Percentiles rank a stretch among this genome's conserved stretches.
These are phyloP conservation scores for Oryza coarctata DNA, from an alignment of 176 grass and related monocot species.

Conservation along the genomic window DNA sequence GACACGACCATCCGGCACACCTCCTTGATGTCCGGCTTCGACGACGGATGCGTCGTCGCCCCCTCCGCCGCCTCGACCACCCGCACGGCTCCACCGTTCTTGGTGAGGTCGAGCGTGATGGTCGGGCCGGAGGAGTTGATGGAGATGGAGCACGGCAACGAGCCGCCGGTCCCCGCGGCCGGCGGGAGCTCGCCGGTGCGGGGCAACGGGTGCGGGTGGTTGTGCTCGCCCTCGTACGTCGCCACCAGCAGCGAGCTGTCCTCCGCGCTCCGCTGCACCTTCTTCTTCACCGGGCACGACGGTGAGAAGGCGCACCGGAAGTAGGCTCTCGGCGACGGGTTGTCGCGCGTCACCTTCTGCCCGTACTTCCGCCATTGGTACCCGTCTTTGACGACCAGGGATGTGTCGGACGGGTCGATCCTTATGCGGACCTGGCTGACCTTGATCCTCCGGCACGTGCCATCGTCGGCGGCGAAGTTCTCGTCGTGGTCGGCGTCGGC, in stretches of 20 bases:
- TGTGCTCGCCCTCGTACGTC: conserved; percentile 94
- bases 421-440: conserved; percentile 36
- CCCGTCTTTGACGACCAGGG: conserved; percentile 73
- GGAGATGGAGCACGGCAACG: conserved; percentile 59
- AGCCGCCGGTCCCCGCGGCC: neutral
- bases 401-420: conserved; percentile 64
- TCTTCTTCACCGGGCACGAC: conserved; percentile 93
- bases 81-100: conserved; percentile 14
- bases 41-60: neutral
- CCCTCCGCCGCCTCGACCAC: neutral
- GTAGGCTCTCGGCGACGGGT: conserved; percentile 88
- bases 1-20: conserved; percentile 46
- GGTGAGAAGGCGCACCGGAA: conserved; percentile 81
- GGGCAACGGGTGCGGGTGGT: conserved; percentile 50
- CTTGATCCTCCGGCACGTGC: conserved; percentile 46
- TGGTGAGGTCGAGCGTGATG: conserved; percentile 72
- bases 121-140: conserved; percentile 57
- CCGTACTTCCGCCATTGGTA: conserved; percentile 98
- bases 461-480: conserved; percentile 30
- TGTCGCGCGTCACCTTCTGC: conserved; percentile 89
- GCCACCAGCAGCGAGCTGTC: conserved; percentile 75
- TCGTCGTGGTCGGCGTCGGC: conserved; percentile 11
- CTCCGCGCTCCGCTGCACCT: conserved; percentile 95
- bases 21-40: conserved; percentile 34
- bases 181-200: neutral